These are phyloP conservation scores for Hypoxylon fuscum DNA, from an alignment of 495 filamentous ascomycete genomes.

Conservation along the genomic window DNA sequence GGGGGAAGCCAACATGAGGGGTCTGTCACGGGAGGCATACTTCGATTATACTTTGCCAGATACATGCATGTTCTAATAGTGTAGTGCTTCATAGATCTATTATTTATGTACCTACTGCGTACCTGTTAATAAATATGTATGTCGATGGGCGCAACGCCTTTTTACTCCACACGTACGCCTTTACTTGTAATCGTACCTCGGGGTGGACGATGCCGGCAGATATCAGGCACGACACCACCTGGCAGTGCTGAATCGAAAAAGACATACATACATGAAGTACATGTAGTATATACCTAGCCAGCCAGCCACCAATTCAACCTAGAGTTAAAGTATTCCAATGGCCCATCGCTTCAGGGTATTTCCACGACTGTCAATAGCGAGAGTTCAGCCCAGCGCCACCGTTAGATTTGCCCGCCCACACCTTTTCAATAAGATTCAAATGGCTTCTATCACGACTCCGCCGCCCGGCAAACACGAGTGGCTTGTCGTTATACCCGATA, in stretches of 20 bases:
- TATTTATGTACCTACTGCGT: conserved; percentile 3
- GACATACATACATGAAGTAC: conserved; percentile 6
- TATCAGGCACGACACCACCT: conserved; percentile 25
- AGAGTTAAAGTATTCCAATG: conserved; percentile 12
- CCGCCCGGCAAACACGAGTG: conserved; percentile 71
- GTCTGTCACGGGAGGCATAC: neutral
- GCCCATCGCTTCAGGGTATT: conserved; percentile 17
- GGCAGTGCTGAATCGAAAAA: conserved; percentile 1
- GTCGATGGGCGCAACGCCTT: conserved; percentile 2
- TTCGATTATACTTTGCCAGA: neutral
- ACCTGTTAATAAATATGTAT: neutral
- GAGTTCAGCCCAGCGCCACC: conserved; percentile 19
- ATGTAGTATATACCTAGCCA: too few species aligned
- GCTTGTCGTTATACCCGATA: conserved; percentile 86
- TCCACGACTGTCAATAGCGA: conserved; percentile 16
- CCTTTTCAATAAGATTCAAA: conserved; percentile 41
- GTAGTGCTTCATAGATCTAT: neutral
- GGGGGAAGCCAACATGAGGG: neutral
- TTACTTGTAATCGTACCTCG: conserved; percentile 19
- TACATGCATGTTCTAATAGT: neutral
- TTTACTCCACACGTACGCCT: conserved; percentile 1
- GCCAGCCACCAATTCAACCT: neutral
- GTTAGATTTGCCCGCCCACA: conserved; percentile 19
- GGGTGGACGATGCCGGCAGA: conserved; percentile 19
- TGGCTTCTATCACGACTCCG: conserved; percentile 49